Percentiles rank a stretch among this genome's conserved stretches.
phyloP scores from a whole-genome alignment of 1,139 yeast genomes.

The Candida tunisiensis region DNA sequence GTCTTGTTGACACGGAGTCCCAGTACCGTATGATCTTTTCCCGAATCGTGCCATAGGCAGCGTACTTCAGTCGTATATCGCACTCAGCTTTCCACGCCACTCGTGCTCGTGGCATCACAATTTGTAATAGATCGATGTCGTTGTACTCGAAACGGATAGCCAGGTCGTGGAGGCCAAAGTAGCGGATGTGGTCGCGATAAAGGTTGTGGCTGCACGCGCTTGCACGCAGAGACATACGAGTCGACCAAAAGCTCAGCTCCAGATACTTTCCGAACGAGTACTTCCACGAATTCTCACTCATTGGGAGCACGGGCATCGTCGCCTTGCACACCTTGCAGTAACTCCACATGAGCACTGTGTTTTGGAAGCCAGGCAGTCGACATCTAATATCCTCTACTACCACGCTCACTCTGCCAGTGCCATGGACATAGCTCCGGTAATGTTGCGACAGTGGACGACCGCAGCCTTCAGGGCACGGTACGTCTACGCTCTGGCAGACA shows the following conservation, averaged over 20 bases:
- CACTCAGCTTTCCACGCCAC: constrained; percentile 58
- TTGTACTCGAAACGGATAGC: constrained; percentile 71
- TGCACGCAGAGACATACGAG: constrained; percentile 23
- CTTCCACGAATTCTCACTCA: constrained; percentile 82
- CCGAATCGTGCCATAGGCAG: constrained; percentile 37
- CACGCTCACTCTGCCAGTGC: constrained; percentile 66
- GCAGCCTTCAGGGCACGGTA: constrained; percentile 67
- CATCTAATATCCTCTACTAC: constrained; percentile 46
- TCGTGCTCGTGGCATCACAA: constrained; percentile 61
- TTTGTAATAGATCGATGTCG: constrained; percentile 55
- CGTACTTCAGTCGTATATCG: constrained; percentile 53
- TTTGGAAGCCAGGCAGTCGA: constrained; percentile 40
- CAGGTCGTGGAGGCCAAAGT: constrained; percentile 67
- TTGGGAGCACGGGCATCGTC: constrained; percentile 64
- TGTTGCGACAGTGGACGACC: constrained; percentile 59
- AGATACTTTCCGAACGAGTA: constrained; percentile 86
- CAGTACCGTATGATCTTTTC: constrained; percentile 45
- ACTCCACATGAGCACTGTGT: constrained; percentile 83
- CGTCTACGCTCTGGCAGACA: constrained; percentile 48
- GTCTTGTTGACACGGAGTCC: constrained; percentile 52
- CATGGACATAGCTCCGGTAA: constrained; percentile 79
- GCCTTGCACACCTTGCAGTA: constrained; percentile 66
- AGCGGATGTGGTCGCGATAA: constrained; percentile 64
- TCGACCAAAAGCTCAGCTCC: constrained; percentile 74
- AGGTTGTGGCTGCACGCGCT: constrained; percentile 66